Evolutionary conservation across 2,329 filamentous ascomycete species (phyloP).

Genomic region (Madurella mycetomatis): DNA sequence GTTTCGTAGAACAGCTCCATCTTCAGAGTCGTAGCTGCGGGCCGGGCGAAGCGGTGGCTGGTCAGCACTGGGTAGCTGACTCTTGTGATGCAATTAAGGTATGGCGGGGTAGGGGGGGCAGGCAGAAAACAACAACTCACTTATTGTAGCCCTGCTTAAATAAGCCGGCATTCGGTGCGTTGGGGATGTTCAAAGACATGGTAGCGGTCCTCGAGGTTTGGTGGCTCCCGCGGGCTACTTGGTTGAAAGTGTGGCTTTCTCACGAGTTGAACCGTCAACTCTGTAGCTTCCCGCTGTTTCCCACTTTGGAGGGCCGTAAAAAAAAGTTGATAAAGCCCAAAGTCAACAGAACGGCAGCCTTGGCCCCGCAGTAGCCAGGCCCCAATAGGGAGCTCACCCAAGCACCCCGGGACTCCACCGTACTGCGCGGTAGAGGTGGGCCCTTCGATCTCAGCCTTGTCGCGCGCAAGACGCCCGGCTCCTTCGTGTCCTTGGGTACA

Average conservation of each 20-base stretch:
- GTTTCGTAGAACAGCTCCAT: constrained; percentile 96
- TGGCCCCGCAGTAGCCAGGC: constrained; percentile 14
- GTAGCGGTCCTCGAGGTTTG: constrained; percentile 21
- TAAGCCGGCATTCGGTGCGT: constrained; percentile 84
- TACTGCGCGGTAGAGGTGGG: not conserved
- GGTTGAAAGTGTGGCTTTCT: constrained; percentile 6
- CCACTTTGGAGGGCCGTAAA: constrained; percentile 18
- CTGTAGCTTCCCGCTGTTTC: constrained; percentile 14
- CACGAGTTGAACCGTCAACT: constrained; percentile 6
- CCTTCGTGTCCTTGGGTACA: too few relatives aligned
- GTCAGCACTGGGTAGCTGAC: constrained; percentile 27
- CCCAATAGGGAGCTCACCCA: constrained; percentile 9
- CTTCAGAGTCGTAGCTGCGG: constrained; percentile 91
- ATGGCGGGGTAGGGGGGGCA: constrained; percentile 26
- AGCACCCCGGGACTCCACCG: not conserved
- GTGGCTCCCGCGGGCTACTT: not conserved
- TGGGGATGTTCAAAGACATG: constrained; percentile 97
- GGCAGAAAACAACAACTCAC: constrained; percentile 48
- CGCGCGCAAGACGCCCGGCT: not conserved
- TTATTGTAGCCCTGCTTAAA: constrained; percentile 97
- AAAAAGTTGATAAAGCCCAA: constrained; percentile 23
- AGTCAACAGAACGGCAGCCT: constrained; percentile 23
- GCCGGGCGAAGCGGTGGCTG: constrained; percentile 20
- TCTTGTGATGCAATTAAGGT: constrained; percentile 10
- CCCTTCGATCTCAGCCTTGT: constrained; percentile 18